Base-by-base conservation (phyloP, 495 filamentous ascomycete genomes). In the Hypomontagnella monticulosa region DNA sequence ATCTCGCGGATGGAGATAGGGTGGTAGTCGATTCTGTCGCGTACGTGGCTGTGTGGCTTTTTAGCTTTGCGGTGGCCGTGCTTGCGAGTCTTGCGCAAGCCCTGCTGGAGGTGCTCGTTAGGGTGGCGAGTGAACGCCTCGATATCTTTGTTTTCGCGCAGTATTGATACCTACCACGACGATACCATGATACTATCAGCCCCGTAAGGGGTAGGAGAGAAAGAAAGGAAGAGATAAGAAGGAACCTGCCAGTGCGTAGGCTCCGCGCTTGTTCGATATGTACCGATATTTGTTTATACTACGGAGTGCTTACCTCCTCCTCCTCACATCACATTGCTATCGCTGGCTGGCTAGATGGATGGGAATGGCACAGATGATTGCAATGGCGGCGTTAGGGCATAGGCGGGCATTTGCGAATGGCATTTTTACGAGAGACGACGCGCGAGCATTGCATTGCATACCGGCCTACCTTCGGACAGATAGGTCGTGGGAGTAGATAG, bases 21-120 rank as follows among this genome's bases (percentile, higher is more conserved):
- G 14, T 51, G 3, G 41, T 48, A 3, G 37, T 56, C 6, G 20
- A 4, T 0, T 38, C 20, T 9, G 55, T 36, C 16, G 38, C 66
- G 12, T 40, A 65, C 4, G 56, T 52, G 23, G 55, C 50, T n/a
- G 51, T 60, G 51, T 69, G 71, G 65, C 23, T 71, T 19, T 37
- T 49, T 15, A 40, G 48, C 3, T 10, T 55, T 1, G 48, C 63
- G 2, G 46, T 36, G 4, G 37, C 54, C 23, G 49, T 27, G 4
- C 12, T 68, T 5, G 43, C 50, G 6, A 36, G 36, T 4, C 9
- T 63, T 32, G 38, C 38, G 4, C 34, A 37, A 4, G 41, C 38
- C 15, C 33, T 63, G n/a, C n/a, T 67, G 1, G 23, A 34, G 0
- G 16, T 15, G 30, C 18, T 30, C 1, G 12, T 48, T 3, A 16